Conservation (phyloP, 1,139 yeast genomes). For the Candida dubliniensis region DNA sequence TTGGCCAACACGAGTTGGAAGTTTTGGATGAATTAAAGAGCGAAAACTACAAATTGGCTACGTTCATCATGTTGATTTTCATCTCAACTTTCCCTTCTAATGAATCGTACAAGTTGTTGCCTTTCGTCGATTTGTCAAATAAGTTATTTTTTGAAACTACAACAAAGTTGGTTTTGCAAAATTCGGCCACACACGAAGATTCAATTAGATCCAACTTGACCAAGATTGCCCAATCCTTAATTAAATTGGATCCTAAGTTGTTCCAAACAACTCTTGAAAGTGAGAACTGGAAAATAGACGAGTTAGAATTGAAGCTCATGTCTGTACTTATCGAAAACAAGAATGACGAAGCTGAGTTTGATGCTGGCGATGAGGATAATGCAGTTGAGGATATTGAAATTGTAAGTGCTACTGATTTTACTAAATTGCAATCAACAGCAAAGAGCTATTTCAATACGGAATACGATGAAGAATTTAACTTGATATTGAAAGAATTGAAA, state of each 20-base stretch:
- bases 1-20: constrained; percentile 6
- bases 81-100: constrained; percentile 20
- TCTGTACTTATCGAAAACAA: constrained; percentile 45
- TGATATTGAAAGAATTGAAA: constrained; percentile 20
- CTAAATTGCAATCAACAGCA: constrained; percentile 20
- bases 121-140: constrained; percentile 21
- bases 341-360: constrained; percentile 25
- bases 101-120: constrained; percentile 23
- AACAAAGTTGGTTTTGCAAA: constrained; percentile 23
- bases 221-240: constrained; percentile 46
- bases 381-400: constrained; percentile 19
- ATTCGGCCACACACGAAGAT: constrained; percentile 20
- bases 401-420: constrained; percentile 23
- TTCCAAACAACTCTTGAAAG: constrained; percentile 43
- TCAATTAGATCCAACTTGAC: constrained; percentile 32
- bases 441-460: constrained; percentile 43
- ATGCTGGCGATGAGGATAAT: constrained; percentile 21
- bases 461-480: constrained; percentile 37
- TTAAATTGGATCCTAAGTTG: constrained; percentile 35
- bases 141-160: constrained; percentile 25
- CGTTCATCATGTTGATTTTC: constrained; percentile 31
- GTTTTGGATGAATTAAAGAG: constrained; percentile 17
- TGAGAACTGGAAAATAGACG: constrained; percentile 41
- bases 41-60: constrained; percentile 33
- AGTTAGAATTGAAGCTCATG: constrained; percentile 69